These are phyloP conservation scores for Eutypa lata DNA, from an alignment of 2,329 filamentous ascomycete species.

Conservation along the genomic window DNA sequence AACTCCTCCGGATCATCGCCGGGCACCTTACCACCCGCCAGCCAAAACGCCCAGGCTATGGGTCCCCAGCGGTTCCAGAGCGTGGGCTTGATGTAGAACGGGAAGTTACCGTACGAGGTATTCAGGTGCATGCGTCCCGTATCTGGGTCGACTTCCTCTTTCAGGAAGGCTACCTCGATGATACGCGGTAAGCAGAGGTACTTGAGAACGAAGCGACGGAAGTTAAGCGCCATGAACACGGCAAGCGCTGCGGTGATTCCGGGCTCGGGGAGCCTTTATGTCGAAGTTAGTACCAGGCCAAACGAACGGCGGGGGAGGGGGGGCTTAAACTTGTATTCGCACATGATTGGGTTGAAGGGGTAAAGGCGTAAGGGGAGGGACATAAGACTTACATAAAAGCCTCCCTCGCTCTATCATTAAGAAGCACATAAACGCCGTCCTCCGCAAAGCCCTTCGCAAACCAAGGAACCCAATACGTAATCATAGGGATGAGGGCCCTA, in stretches of 20 bases:
- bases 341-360: too few species aligned
- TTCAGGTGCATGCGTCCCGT: slow-evolving; percentile 49
- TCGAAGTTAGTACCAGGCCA: background rate
- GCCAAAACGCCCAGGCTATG: slow-evolving; percentile 44
- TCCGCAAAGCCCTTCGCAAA: slow-evolving; percentile 42
- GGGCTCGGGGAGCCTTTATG: slow-evolving; percentile 40
- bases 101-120: slow-evolving; percentile 56
- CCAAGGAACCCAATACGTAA: slow-evolving; percentile 53
- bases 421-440: slow-evolving; percentile 53
- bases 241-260: slow-evolving; percentile 33
- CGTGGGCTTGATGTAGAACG: slow-evolving; percentile 61
- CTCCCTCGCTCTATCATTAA: slow-evolving; percentile 61
- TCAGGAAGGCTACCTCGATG: slow-evolving; percentile 35
- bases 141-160: slow-evolving; percentile 47
- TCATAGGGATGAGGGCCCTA: slow-evolving; percentile 55
- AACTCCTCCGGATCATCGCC: slow-evolving; percentile 37
- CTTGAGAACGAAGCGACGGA: slow-evolving; percentile 54
- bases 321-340: too few species aligned
- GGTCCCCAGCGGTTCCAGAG: slow-evolving; percentile 63
- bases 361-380: too few species aligned
- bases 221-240: slow-evolving; percentile 44
- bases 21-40: slow-evolving; percentile 43
- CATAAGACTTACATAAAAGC: slow-evolving; percentile 57
- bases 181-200: slow-evolving; percentile 59
- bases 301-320: too few species aligned